A percentile compares a stretch with the other conserved stretches of the same genome.
These are phyloP conservation scores for Phytophthora rubi DNA, from an alignment of 352 stramenopile genomes.

Conservation along the genomic window DNA sequence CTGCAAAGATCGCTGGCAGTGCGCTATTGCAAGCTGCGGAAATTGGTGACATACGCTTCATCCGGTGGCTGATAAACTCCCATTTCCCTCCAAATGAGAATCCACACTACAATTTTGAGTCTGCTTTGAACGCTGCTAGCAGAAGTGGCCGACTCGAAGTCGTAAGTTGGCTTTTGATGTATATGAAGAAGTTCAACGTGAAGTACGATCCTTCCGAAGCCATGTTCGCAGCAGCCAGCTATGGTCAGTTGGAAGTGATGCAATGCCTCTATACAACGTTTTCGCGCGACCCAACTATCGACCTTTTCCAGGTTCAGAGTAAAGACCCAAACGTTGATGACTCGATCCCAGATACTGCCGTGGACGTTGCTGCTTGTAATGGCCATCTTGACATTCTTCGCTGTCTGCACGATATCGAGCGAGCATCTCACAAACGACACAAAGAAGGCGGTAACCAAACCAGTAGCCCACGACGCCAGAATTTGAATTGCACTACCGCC, in stretches of 20 bases:
- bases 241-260: neutral
- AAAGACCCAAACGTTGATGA: neutral
- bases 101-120: neutral
- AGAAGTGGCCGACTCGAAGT: neutral
- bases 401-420: neutral
- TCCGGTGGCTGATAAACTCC: neutral
- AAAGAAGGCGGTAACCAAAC: neutral
- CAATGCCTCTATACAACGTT: neutral
- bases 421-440: neutral
- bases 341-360: neutral
- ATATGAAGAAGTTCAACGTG: neutral
- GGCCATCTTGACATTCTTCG: neutral
- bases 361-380: neutral
- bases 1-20: too few species aligned
- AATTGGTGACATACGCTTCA: neutral
- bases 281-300: neutral
- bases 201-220: neutral
- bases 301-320: neutral
- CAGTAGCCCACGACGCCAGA: neutral
- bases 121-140: neutral
- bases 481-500: neutral
- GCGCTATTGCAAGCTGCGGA: neutral
- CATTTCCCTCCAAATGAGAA: neutral
- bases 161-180: neutral
- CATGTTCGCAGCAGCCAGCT: neutral